Evolutionary conservation across 768 basidiomycete species (phyloP).

Genomic region (Podaxis pistillaris): DNA sequence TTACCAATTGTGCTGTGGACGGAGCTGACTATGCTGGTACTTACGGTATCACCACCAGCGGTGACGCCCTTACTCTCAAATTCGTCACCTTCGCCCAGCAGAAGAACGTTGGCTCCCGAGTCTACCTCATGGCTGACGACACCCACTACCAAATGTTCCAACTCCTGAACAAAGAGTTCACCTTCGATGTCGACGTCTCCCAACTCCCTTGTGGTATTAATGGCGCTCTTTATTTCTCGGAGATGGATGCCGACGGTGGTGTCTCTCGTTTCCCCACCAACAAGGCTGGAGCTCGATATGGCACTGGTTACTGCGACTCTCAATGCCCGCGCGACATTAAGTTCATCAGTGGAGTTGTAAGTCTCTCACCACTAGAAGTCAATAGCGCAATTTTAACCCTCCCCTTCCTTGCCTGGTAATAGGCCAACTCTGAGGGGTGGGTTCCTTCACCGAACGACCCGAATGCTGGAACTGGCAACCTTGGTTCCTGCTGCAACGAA

Average conservation of each 20-base stretch:
- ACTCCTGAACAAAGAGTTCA: slow-evolving; percentile 15
- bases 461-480: slow-evolving; percentile 37
- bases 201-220: slow-evolving; percentile 16
- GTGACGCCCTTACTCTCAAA: slow-evolving; percentile 42
- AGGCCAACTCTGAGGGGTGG: slow-evolving; percentile 40
- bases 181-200: slow-evolving; percentile 17
- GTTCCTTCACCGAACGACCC: slow-evolving; percentile 13
- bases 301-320: slow-evolving; percentile 66
- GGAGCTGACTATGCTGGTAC: slow-evolving; percentile 48
- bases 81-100: slow-evolving; percentile 37
- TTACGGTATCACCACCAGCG: slow-evolving; percentile 49
- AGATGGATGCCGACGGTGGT: slow-evolving; percentile 17
- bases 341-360: slow-evolving; percentile 57
- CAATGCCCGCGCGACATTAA: slow-evolving; percentile 64
- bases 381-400: neutral
- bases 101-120: slow-evolving; percentile 15
- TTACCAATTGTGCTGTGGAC: slow-evolving; percentile 40
- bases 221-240: slow-evolving; percentile 15
- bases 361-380: slow-evolving; percentile 11
- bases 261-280: slow-evolving; percentile 42
- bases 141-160: slow-evolving; percentile 15
- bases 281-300: slow-evolving; percentile 55
- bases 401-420: neutral
- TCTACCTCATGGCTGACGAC: slow-evolving; percentile 15
- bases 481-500: slow-evolving; percentile 41